phyloP scores from a whole-genome alignment of 1,284 basidiomycete species.

The Tremellales sp. region DNA sequence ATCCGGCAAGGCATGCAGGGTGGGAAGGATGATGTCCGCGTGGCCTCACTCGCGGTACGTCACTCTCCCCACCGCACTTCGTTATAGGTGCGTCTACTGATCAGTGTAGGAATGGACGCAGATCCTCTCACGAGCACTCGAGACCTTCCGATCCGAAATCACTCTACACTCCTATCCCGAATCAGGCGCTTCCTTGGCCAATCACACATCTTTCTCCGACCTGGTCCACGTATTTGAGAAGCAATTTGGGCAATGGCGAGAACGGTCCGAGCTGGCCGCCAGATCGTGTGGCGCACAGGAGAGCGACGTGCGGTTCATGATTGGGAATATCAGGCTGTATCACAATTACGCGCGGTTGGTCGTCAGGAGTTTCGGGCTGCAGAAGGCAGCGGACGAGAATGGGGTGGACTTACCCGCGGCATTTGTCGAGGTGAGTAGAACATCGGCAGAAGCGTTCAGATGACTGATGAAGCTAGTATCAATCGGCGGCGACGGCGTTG shows the following conservation, averaged over 20 bases:
- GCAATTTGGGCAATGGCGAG: constrained; percentile 23
- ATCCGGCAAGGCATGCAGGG: constrained; percentile 4
- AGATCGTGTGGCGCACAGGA: background rate
- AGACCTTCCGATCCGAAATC: constrained; percentile 14
- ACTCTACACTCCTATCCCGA: background rate
- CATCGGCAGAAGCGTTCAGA: background rate
- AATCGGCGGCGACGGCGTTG: constrained; percentile 18
- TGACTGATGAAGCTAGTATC: constrained; percentile 16
- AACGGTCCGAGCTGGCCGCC: constrained; percentile 5
- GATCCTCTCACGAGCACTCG: constrained; percentile 21
- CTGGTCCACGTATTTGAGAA: constrained; percentile 14
- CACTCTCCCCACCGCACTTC: background rate
- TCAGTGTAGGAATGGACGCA: constrained; percentile 37
- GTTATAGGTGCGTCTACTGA: too few species aligned
- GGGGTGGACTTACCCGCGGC: constrained; percentile 11
- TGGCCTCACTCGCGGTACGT: constrained; percentile 22
- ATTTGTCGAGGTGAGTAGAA: constrained; percentile 22
- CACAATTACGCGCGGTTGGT: constrained; percentile 28
- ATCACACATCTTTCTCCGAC: constrained; percentile 7
- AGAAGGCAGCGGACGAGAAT: constrained; percentile 13
- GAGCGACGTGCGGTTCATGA: constrained; percentile 1
- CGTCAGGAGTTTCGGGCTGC: constrained; percentile 24
- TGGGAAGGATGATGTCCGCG: constrained; percentile 14
- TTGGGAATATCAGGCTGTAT: constrained; percentile 23
- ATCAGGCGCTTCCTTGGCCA: background rate